Base-by-base conservation (phyloP, 2,329 filamentous ascomycete species). In the Microsporum canis region DNA sequence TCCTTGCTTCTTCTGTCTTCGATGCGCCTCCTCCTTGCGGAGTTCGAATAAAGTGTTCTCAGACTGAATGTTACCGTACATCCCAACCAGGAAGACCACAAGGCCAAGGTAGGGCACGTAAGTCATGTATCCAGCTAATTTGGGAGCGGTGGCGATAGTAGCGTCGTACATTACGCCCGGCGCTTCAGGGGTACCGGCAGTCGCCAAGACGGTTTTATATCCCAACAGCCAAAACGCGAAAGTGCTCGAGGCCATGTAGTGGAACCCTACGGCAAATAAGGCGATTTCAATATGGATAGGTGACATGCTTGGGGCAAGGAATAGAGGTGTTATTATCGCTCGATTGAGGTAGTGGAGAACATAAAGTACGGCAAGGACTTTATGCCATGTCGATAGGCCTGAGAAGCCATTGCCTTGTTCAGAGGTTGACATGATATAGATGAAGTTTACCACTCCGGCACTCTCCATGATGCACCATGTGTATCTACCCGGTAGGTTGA, bases 1-100 rank as follows among this genome's bases (percentile, higher is more conserved):
- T 14, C 74, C 75, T 61, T 80, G 79, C 73, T 86, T 84, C 36
- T 83, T 78, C 36, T 80, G 75, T 59, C 70, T 66, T 27, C 65
- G 69, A 55, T 71, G 67, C 0, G 81, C 79, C 67, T 89, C 88
- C 7, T 82, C 79, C 5, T 91, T 81, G 5, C 94, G 82, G 66
- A 99, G 91, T 71, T 94, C 87, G 62, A 92, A 88, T 61, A 99
- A 80, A 67, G 90, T 87, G 70, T 94, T 89, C 72, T 99, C 94
- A 70, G 96, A 89, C 72, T 86, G 89, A 70, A 94, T 89, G 73
- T 96, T 97, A 38, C 82, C 85, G 14, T 85, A 76, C 62, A 96
- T 83, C 0, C 89, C 90, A 62, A 88, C 75, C 64, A 85, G 83
- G 79, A 94, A 97, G 60, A 96, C 70, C 27, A 83, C 79, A 36